A percentile compares a stretch with the other conserved stretches of the same genome.
These are phyloP conservation scores for Phyllosticta paracitricarpa DNA, from an alignment of 2,329 filamentous ascomycete species.

Conservation along the genomic window DNA sequence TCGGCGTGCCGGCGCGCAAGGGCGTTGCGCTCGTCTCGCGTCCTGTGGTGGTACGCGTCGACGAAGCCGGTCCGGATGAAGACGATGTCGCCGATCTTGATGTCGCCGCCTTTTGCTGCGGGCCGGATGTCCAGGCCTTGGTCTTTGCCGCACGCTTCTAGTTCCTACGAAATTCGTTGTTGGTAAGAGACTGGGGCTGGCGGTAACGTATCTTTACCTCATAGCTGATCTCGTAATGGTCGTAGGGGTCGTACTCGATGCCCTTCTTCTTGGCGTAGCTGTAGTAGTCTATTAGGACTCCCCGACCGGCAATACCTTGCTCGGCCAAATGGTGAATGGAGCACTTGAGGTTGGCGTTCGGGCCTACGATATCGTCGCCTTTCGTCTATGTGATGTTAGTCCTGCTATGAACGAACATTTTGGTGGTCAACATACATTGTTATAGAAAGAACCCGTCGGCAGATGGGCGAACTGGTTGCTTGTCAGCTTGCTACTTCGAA, in stretches of 20 bases:
- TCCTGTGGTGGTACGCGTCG: constrained; percentile 44
- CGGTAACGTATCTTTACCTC: constrained; percentile 14
- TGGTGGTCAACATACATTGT: constrained; percentile 17
- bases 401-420: neutral
- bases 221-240: constrained; percentile 33
- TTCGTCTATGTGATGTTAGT: constrained; percentile 15
- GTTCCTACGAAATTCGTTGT: constrained; percentile 17
- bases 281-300: constrained; percentile 35
- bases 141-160: constrained; percentile 48
- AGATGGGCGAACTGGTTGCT: constrained; percentile 27
- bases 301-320: constrained; percentile 36
- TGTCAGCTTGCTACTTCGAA: neutral
- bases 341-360: constrained; percentile 32
- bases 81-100: constrained; percentile 38
- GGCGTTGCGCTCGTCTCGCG: constrained; percentile 22
- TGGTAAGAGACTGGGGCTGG: neutral
- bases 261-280: constrained; percentile 32
- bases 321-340: constrained; percentile 37
- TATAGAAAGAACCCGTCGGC: constrained; percentile 32
- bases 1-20: constrained; percentile 37
- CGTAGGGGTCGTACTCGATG: constrained; percentile 32
- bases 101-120: constrained; percentile 42
- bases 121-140: constrained; percentile 54
- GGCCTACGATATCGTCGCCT: constrained; percentile 31
- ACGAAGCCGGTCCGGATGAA: constrained; percentile 52